These are phyloP conservation scores for Chrysoporthe puriensis DNA, from an alignment of 2,329 filamentous ascomycete genomes.

Conservation along the genomic window DNA sequence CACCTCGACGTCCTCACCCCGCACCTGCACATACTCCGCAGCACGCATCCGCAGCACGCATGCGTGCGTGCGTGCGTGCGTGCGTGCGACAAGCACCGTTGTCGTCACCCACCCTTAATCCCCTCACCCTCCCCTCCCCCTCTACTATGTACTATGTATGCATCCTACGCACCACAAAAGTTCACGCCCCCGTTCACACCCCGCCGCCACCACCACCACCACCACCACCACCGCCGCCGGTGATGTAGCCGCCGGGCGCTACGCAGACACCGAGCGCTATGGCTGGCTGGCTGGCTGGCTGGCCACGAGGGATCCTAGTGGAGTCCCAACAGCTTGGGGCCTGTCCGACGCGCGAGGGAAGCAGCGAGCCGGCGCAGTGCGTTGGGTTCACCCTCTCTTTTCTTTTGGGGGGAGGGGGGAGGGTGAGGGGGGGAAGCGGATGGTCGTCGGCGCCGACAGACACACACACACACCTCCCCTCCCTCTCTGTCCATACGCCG, in stretches of 20 bases:
- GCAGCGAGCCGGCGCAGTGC: slow-evolving; percentile 11
- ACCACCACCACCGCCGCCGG: no score
- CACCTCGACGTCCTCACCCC: background rate
- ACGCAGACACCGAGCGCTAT: background rate
- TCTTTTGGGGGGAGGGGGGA: background rate
- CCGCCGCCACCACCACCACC: background rate
- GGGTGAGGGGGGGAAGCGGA: background rate
- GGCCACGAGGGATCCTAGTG: background rate
- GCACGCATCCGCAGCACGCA: background rate
- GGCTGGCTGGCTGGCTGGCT: background rate
- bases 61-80: background rate
- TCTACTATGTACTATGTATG: background rate
- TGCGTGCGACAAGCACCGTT: slow-evolving; percentile 9
- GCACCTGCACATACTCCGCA: slow-evolving; percentile 10
- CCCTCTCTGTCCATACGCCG: background rate
- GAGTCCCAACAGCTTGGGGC: slow-evolving; percentile 24
- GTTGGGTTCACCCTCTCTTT: background rate
- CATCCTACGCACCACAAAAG: background rate
- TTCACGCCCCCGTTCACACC: background rate
- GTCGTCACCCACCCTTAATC: slow-evolving; percentile 4
- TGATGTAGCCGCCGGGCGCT: background rate
- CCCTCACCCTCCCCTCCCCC: background rate
- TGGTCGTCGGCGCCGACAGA: no score
- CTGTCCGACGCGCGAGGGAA: slow-evolving; percentile 14
- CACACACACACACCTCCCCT: background rate